Percentiles rank a stretch among this genome's conserved stretches.
Evolutionary conservation across 352 stramenopile species (phyloP).

Genomic region (Phytopythium cucurbitacearum): DNA sequence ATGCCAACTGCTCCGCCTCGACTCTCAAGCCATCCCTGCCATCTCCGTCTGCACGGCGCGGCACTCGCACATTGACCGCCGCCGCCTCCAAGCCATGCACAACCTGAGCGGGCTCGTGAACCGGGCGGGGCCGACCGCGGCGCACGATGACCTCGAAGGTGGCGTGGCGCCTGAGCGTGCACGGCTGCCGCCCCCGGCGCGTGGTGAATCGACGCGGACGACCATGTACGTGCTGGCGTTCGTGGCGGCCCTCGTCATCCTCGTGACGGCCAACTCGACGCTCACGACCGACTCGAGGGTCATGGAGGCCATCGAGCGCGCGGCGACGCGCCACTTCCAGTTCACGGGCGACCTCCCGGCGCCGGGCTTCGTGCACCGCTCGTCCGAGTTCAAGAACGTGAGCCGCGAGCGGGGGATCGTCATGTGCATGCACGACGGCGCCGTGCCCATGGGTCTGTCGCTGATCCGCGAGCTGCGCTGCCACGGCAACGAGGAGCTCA

Average conservation of each 20-base stretch:
- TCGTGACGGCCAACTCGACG: conserved; percentile 1
- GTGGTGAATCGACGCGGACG: background rate
- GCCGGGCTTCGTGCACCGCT: background rate
- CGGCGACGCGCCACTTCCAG: background rate
- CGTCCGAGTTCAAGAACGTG: background rate
- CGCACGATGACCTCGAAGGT: background rate
- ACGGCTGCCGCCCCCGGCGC: no score
- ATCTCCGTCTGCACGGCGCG: background rate
- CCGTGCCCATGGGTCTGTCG: conserved; percentile 33
- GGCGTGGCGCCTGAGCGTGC: background rate
- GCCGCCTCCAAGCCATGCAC: background rate
- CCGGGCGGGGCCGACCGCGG: background rate
- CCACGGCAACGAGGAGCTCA: conserved; percentile 26
- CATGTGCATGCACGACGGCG: conserved; percentile 29
- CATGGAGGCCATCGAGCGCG: background rate
- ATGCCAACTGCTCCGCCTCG: no score
- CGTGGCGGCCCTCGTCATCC: background rate
- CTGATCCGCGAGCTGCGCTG: conserved; percentile 31
- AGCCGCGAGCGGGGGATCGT: conserved; percentile 29
- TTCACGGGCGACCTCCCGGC: background rate
- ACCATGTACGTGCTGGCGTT: background rate
- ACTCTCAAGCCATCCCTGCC: no score
- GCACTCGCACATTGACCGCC: background rate
- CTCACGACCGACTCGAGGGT: background rate
- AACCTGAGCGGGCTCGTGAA: conserved; percentile 1